Conservation (phyloP, 2,329 filamentous ascomycete species). For the Capronia epimyces region DNA sequence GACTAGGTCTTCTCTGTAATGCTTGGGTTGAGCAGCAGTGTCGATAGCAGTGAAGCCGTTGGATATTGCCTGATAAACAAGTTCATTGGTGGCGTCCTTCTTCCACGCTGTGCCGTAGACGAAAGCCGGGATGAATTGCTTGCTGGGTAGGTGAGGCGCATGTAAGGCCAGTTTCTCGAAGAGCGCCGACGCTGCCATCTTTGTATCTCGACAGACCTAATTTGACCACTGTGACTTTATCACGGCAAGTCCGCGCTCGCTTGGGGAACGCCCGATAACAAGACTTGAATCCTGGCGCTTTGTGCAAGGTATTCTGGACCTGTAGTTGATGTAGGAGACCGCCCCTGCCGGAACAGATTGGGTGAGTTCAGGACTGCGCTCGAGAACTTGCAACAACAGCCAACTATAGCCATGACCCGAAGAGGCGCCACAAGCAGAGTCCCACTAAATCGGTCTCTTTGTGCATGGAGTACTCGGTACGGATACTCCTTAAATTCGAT, state of each 20-base stretch:
- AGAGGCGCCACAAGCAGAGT: neutral
- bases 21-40: slow-evolving; percentile 70
- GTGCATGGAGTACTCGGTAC: no score
- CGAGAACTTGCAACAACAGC: neutral
- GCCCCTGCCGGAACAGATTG: neutral
- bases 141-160: slow-evolving; percentile 17
- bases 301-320: no score
- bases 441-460: neutral
- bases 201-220: neutral
- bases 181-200: slow-evolving; percentile 19
- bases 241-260: no score
- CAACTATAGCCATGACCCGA: neutral
- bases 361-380: neutral
- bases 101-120: slow-evolving; percentile 89
- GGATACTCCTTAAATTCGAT: no score
- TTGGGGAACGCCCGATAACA: no score
- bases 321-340: no score
- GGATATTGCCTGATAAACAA: slow-evolving; percentile 64
- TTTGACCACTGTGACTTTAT: no score
- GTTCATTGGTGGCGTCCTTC: slow-evolving; percentile 58
- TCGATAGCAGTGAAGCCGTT: slow-evolving; percentile 66
- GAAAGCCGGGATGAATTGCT: slow-evolving; percentile 37
- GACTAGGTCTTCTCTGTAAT: slow-evolving; percentile 69
- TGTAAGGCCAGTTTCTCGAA: slow-evolving; percentile 23
- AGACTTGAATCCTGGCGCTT: no score